Percentiles rank a stretch among this genome's conserved stretches.
Evolutionary conservation across 2,329 filamentous ascomycete genomes (phyloP).

Genomic region (Elsinoe ampelina): DNA sequence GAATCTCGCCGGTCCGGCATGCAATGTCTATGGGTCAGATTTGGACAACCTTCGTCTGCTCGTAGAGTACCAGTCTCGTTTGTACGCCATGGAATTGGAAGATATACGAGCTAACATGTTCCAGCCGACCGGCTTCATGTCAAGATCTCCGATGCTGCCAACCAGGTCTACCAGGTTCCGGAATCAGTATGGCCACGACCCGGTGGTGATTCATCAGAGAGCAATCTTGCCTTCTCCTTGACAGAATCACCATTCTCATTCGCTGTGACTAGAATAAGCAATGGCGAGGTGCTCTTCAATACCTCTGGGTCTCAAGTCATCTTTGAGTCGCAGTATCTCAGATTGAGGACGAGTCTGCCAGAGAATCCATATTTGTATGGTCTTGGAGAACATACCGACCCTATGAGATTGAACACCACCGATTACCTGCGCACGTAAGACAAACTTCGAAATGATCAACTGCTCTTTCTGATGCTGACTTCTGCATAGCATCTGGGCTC

Average conservation of each 20-base stretch:
- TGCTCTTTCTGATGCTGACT: background rate
- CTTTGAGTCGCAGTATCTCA: slow-evolving; percentile 70
- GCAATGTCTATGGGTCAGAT: slow-evolving; percentile 52
- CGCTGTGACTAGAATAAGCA: slow-evolving; percentile 47
- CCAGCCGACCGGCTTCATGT: slow-evolving; percentile 54
- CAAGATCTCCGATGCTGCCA: slow-evolving; percentile 60
- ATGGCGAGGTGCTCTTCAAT: slow-evolving; percentile 57
- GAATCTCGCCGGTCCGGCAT: slow-evolving; percentile 56
- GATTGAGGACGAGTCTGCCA: slow-evolving; percentile 61
- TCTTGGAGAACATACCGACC: slow-evolving; percentile 62
- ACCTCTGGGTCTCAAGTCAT: slow-evolving; percentile 57
- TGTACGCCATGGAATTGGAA: slow-evolving; percentile 16
- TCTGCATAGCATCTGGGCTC: slow-evolving; percentile 47
- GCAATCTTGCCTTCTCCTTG: slow-evolving; percentile 47
- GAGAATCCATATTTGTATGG: slow-evolving; percentile 64
- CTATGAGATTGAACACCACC: slow-evolving; percentile 55
- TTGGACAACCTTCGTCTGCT: slow-evolving; percentile 46
- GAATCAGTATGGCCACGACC: slow-evolving; percentile 59
- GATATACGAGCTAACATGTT: slow-evolving; percentile 1
- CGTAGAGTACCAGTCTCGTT: slow-evolving; percentile 54
- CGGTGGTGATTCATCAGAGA: slow-evolving; percentile 22
- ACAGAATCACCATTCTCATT: slow-evolving; percentile 58
- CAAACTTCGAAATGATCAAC: too few relatives aligned
- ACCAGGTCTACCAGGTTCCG: slow-evolving; percentile 66
- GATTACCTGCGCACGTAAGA: slow-evolving; percentile 55